phyloP scores from a whole-genome alignment of 331 rosid genomes.

The Pyrus hybrid region DNA sequence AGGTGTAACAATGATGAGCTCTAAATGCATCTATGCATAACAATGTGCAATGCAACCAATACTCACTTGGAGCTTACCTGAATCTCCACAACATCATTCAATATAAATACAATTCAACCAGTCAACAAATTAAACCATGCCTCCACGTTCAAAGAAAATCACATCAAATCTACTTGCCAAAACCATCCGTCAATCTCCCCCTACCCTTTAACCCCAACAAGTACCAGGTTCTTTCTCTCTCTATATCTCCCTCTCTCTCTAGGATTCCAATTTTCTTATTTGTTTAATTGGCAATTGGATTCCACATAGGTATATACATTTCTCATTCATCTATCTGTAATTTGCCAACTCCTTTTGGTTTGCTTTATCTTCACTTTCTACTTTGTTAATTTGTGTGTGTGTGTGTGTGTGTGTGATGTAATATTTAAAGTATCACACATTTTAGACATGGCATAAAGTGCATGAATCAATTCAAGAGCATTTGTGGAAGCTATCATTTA shows the following conservation, averaged over 20 bases:
- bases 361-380: not conserved
- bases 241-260: not conserved
- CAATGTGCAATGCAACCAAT: too few relatives aligned
- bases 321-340: not conserved
- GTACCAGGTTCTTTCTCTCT: not conserved
- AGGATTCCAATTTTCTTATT: not conserved
- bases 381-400: too few relatives aligned
- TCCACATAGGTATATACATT: not conserved
- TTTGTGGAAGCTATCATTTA: too few relatives aligned
- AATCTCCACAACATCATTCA: too few relatives aligned
- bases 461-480: too few relatives aligned
- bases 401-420: too few relatives aligned
- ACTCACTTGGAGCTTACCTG: too few relatives aligned
- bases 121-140: conserved; percentile 30
- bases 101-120: too few relatives aligned
- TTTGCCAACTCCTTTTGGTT: not conserved
- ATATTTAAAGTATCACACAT: too few relatives aligned
- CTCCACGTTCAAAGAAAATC: conserved; percentile 22
- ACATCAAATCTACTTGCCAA: not conserved
- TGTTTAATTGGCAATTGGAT: not conserved
- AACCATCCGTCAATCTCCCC: not conserved
- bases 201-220: conserved; percentile 3
- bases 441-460: too few relatives aligned
- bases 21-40: too few relatives aligned
- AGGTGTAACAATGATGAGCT: too few relatives aligned